Conservation (phyloP, 805 yeast genomes). For the Saturnispora bothae region DNA sequence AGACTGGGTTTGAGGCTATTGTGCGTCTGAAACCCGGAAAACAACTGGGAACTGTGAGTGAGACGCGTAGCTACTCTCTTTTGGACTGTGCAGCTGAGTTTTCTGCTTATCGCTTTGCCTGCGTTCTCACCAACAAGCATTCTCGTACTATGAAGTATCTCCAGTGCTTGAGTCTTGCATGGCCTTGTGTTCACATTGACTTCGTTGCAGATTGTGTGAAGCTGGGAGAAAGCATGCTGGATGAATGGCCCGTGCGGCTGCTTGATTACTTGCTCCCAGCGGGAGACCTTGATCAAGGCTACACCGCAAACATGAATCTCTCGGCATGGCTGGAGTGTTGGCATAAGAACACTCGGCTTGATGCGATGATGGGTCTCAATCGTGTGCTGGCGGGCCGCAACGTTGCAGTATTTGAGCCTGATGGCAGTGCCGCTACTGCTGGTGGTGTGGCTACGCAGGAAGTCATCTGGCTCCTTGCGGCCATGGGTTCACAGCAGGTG, state of each 20-base stretch:
- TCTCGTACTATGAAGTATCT: slow-evolving; percentile 66
- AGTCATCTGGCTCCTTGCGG: background rate
- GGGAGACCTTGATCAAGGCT: slow-evolving; percentile 33
- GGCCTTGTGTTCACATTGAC: slow-evolving; percentile 66
- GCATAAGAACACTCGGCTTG: background rate
- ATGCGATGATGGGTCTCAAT: background rate
- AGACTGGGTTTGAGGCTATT: slow-evolving; percentile 9
- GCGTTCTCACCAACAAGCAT: slow-evolving; percentile 48
- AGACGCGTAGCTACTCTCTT: no score
- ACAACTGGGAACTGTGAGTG: no score
- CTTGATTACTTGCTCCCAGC: slow-evolving; percentile 54
- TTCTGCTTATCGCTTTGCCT: slow-evolving; percentile 40
- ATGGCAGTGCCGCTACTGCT: background rate
- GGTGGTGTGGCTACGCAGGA: slow-evolving; percentile 19
- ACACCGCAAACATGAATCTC: slow-evolving; percentile 27
- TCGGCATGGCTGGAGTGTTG: slow-evolving; percentile 31
- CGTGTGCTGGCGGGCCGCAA: background rate
- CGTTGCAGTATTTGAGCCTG: background rate
- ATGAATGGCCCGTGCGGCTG: slow-evolving; percentile 31
- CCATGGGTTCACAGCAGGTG: background rate
- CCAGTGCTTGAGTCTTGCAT: slow-evolving; percentile 68
- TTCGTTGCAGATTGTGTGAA: slow-evolving; percentile 44
- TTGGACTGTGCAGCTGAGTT: no score
- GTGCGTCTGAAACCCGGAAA: no score
- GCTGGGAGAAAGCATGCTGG: slow-evolving; percentile 2